phyloP scores from a whole-genome alignment of 2,329 filamentous ascomycete species.

The Fusarium domesticum region DNA sequence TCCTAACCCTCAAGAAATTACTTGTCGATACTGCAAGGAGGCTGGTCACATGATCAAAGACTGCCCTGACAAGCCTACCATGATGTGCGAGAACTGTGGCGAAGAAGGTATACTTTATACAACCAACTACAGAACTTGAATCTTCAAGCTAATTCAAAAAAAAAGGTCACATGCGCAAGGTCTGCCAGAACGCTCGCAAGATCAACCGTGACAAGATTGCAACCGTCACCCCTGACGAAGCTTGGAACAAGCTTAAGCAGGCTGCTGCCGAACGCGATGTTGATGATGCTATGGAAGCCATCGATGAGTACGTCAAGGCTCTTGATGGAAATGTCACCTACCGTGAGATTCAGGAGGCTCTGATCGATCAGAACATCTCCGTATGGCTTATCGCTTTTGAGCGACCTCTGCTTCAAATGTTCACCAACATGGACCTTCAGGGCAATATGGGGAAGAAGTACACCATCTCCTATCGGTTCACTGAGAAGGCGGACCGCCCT shows the following conservation, averaged over 20 bases:
- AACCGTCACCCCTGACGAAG: conserved; percentile 50
- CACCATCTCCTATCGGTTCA: conserved; percentile 60
- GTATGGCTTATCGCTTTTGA: conserved; percentile 63
- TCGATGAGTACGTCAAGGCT: conserved; percentile 61
- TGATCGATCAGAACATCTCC: conserved; percentile 52
- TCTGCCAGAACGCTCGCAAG: conserved; percentile 59
- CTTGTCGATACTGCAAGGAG: conserved; percentile 47
- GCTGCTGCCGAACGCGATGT: conserved; percentile 56
- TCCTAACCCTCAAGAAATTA: conserved; percentile 31
- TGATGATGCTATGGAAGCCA: conserved; percentile 59
- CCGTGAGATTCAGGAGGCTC: conserved; percentile 56
- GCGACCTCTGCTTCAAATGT: conserved; percentile 52
- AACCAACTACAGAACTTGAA: not conserved
- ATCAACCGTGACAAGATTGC: conserved; percentile 52
- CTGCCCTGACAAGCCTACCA: conserved; percentile 58
- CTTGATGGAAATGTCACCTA: conserved; percentile 54
- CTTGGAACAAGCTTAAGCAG: conserved; percentile 54
- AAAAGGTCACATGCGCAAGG: conserved; percentile 52
- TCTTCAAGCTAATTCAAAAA: conserved; percentile 15
- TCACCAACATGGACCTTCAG: conserved; percentile 71
- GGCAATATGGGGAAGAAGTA: conserved; percentile 65
- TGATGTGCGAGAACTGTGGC: conserved; percentile 59
- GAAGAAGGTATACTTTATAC: conserved; percentile 48
- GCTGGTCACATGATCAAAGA: conserved; percentile 56
- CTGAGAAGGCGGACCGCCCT: conserved; percentile 53